Conservation (phyloP, 495 filamentous ascomycete species). For the Extremus antarcticus region DNA sequence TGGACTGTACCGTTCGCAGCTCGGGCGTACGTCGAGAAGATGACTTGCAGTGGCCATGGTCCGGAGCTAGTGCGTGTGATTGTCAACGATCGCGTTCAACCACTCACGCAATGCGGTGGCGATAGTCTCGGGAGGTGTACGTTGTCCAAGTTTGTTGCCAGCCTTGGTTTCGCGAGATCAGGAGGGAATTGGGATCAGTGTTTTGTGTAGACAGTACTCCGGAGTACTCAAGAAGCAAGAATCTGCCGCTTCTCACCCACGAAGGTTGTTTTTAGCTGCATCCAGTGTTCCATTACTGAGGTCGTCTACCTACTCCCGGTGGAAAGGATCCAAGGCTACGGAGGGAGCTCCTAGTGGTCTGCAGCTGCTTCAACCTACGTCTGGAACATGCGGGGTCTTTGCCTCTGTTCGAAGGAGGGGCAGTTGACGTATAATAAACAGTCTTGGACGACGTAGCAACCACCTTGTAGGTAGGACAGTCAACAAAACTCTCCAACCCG, state of each 20-base stretch:
- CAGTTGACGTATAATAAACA: not conserved
- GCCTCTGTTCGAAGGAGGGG: not conserved
- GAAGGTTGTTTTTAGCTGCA: no score
- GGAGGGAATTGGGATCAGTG: constrained; percentile 66
- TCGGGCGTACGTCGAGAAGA: constrained; percentile 73
- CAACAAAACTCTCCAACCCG: no score
- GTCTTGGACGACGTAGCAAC: not conserved
- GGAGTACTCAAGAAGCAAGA: no score
- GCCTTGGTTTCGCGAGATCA: constrained; percentile 54
- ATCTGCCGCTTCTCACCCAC: not conserved
- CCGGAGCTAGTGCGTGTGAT: constrained; percentile 61
- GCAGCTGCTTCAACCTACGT: not conserved
- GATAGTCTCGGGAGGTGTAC: constrained; percentile 59
- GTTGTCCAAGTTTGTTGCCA: constrained; percentile 53
- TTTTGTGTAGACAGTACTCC: not conserved
- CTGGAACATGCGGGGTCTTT: no score
- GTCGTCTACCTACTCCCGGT: no score
- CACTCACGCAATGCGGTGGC: constrained; percentile 52
- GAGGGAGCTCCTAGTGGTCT: not conserved
- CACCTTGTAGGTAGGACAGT: not conserved
- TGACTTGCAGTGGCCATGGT: constrained; percentile 45
- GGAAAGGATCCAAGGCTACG: not conserved
- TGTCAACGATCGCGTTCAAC: constrained; percentile 71
- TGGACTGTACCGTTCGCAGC: constrained; percentile 75
- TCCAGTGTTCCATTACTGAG: no score